Percentiles rank a stretch among this genome's conserved stretches.
These are phyloP conservation scores for Ceraceosorus bombacis DNA, from an alignment of 1,284 basidiomycete genomes.

Conservation along the genomic window DNA sequence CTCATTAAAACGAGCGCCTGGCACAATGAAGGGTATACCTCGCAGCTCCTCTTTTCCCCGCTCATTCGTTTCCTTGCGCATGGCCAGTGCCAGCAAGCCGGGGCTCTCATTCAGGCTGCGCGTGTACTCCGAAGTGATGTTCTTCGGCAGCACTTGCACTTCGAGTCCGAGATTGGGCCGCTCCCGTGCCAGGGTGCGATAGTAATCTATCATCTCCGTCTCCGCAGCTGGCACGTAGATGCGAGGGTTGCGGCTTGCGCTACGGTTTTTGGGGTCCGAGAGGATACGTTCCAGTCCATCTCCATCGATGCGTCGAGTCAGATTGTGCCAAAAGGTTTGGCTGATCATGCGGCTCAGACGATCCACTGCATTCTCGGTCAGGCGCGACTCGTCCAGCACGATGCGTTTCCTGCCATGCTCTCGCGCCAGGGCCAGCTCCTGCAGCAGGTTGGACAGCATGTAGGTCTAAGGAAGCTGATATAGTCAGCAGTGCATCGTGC, in stretches of 20 bases:
- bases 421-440: constrained; percentile 93
- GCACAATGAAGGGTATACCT: constrained; percentile 87
- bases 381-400: constrained; percentile 89
- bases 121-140: constrained; percentile 79
- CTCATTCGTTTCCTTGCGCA: constrained; percentile 70
- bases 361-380: constrained; percentile 95
- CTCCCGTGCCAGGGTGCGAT: constrained; percentile 54
- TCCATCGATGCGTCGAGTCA: constrained; percentile 91
- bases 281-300: constrained; percentile 94
- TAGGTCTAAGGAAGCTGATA: constrained; percentile 48
- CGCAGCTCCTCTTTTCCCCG: constrained; percentile 56
- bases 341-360: constrained; percentile 96
- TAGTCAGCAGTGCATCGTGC: neutral
- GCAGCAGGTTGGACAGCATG: constrained; percentile 97
- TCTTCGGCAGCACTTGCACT: constrained; percentile 80
- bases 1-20: constrained; percentile 95
- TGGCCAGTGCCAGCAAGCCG: constrained; percentile 86
- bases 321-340: constrained; percentile 94
- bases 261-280: constrained; percentile 77
- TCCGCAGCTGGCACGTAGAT: constrained; percentile 92
- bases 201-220: constrained; percentile 88
- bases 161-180: constrained; percentile 71
- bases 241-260: constrained; percentile 55
- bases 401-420: constrained; percentile 92
- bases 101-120: constrained; percentile 88